Evolutionary conservation across 2,329 filamentous ascomycete genomes (phyloP).

Genomic region (Cadophora malorum): DNA sequence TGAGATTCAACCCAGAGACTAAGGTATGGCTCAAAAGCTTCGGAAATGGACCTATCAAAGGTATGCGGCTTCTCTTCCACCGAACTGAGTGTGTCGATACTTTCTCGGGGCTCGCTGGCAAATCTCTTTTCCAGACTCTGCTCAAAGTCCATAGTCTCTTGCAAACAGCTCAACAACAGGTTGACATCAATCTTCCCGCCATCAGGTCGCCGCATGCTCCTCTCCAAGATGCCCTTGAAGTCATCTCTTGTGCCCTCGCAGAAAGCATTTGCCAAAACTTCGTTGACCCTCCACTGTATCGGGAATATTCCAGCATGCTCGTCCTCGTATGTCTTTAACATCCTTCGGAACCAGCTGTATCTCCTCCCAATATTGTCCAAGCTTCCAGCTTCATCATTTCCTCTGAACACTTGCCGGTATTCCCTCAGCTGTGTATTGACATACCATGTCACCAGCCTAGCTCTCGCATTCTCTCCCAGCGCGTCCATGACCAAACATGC

Average conservation of each 20-base stretch:
- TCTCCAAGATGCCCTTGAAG: slow-evolving; percentile 90
- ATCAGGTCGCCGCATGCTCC: slow-evolving; percentile 79
- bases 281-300: slow-evolving; percentile 84
- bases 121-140: slow-evolving; percentile 88
- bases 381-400: slow-evolving; percentile 94
- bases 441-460: slow-evolving; percentile 91
- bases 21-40: slow-evolving; percentile 96
- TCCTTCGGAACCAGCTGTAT: slow-evolving; percentile 96
- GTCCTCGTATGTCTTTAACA: slow-evolving; percentile 93
- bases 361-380: slow-evolving; percentile 94
- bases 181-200: slow-evolving; percentile 88
- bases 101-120: slow-evolving; percentile 72
- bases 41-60: slow-evolving; percentile 91
- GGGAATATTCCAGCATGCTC: slow-evolving; percentile 92
- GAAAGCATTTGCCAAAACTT: slow-evolving; percentile 88
- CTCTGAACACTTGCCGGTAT: slow-evolving; percentile 93
- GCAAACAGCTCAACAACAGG: slow-evolving; percentile 83
- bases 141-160: slow-evolving; percentile 97
- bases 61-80: slow-evolving; percentile 75
- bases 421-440: slow-evolving; percentile 96
- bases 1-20: slow-evolving; percentile 97
- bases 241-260: slow-evolving; percentile 96
- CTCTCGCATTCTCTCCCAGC: slow-evolving; percentile 83
- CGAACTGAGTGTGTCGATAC: slow-evolving; percentile 88
- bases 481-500: slow-evolving; percentile 95